Evolutionary conservation across 1,284 basidiomycete genomes (phyloP).

Genomic region (Sanghuangporus baumii): DNA sequence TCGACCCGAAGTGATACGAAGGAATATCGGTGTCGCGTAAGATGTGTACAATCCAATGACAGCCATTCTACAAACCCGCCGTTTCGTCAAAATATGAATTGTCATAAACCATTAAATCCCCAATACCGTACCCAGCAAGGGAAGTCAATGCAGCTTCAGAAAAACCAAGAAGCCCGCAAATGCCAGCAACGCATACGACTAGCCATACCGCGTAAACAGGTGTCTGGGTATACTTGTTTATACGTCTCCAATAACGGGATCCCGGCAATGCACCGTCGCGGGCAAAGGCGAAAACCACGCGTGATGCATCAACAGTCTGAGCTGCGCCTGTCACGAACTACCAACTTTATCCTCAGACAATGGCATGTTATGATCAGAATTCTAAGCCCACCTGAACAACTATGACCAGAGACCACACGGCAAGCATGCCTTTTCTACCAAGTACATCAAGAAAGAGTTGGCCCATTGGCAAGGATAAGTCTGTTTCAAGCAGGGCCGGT

Average conservation of each 20-base stretch:
- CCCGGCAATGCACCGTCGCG: slow-evolving; percentile 69
- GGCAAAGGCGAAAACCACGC: slow-evolving; percentile 70
- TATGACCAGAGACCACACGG: slow-evolving; percentile 66
- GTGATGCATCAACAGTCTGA: slow-evolving; percentile 70
- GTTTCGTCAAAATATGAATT: background rate
- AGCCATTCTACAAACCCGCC: slow-evolving; percentile 41
- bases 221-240: slow-evolving; percentile 54
- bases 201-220: slow-evolving; percentile 73
- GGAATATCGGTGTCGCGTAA: slow-evolving; percentile 61
- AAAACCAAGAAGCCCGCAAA: slow-evolving; percentile 64
- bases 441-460: slow-evolving; percentile 61
- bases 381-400: slow-evolving; percentile 50
- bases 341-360: slow-evolving; percentile 53
- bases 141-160: slow-evolving; percentile 57
- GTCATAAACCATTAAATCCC: background rate
- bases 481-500: slow-evolving; percentile 40
- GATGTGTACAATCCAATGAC: slow-evolving; percentile 68
- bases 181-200: slow-evolving; percentile 50
- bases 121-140: slow-evolving; percentile 47
- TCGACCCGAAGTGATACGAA: slow-evolving; percentile 64
- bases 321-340: slow-evolving; percentile 70
- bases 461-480: slow-evolving; percentile 63
- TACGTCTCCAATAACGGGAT: slow-evolving; percentile 59
- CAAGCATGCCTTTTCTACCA: slow-evolving; percentile 65
- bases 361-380: slow-evolving; percentile 71